A percentile compares a stretch with the other conserved stretches of the same genome.
Conservation (phyloP, 208 protist genomes). For the Trypanosoma platydactyli region DNA sequence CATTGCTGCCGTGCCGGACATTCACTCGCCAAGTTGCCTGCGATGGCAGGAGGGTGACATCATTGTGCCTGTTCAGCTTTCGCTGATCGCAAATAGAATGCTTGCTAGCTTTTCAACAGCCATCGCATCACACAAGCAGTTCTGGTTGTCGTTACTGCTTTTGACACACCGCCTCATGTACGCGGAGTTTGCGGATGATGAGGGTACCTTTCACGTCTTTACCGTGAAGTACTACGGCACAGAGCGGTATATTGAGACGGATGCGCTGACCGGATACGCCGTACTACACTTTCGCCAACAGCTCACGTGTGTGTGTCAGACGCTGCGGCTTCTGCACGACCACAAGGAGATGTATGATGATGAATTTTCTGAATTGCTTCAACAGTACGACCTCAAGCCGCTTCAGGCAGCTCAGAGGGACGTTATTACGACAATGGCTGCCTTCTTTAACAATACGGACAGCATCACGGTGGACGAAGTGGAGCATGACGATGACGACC, state of each 20-base stretch:
- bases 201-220: constrained; percentile 75
- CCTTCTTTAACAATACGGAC: constrained; percentile 72
- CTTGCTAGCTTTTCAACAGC: constrained; percentile 41
- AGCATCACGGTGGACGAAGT: constrained; percentile 67
- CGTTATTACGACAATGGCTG: constrained; percentile 62
- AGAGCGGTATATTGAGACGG: constrained; percentile 69
- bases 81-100: constrained; percentile 23
- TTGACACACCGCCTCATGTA: constrained; percentile 37
- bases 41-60: constrained; percentile 45
- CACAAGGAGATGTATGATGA: constrained; percentile 59
- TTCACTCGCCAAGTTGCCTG: constrained; percentile 45
- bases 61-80: constrained; percentile 36
- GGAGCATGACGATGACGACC: constrained; percentile 79
- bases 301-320: constrained; percentile 57
- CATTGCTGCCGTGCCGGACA: constrained; percentile 68
- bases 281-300: constrained; percentile 71
- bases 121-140: constrained; percentile 42
- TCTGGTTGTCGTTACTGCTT: constrained; percentile 38
- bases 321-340: constrained; percentile 56
- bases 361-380: constrained; percentile 44
- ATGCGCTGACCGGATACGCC: constrained; percentile 50
- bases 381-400: constrained; percentile 42
- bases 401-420: constrained; percentile 62
- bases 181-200: constrained; percentile 67
- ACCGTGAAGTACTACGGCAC: constrained; percentile 58